Evolutionary conservation across 805 yeast species (phyloP).

Genomic region (Groenewaldozyma tartarivorans): DNA sequence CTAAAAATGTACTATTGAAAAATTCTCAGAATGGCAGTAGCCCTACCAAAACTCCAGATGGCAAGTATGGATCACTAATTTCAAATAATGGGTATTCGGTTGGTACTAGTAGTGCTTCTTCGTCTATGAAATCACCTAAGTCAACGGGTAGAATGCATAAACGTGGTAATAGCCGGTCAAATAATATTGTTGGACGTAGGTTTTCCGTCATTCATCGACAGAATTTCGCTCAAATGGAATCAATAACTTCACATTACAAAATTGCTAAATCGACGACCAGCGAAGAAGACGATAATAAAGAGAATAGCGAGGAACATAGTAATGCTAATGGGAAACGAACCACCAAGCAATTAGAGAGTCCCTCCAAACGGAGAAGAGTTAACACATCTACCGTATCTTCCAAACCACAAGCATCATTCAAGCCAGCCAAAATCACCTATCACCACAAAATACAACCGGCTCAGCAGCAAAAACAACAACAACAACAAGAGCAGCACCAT

Average conservation of each 20-base stretch:
- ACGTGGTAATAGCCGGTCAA: conserved; percentile 1
- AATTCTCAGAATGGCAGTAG: no score
- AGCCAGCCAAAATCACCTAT: no score
- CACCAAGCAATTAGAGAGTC: neutral
- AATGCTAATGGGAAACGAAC: neutral
- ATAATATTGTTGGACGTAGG: neutral
- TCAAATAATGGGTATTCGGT: neutral
- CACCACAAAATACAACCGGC: no score
- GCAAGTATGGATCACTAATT: neutral
- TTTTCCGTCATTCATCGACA: conserved; percentile 20
- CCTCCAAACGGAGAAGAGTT: neutral
- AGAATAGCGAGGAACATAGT: neutral
- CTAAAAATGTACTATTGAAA: conserved; percentile 12
- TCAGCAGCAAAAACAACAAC: neutral
- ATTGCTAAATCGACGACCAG: conserved; percentile 4
- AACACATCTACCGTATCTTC: no score
- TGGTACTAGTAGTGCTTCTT: neutral
- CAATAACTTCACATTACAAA: conserved; percentile 15
- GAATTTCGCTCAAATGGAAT: conserved; percentile 20
- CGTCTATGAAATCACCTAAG: conserved; percentile 3
- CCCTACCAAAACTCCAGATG: neutral
- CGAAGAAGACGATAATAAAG: neutral
- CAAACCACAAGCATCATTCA: no score
- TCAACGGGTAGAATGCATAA: conserved; percentile 9
- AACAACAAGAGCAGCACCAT: neutral